phyloP scores from a whole-genome alignment of 2,329 filamentous ascomycete species.

The Fusarium temperatum region DNA sequence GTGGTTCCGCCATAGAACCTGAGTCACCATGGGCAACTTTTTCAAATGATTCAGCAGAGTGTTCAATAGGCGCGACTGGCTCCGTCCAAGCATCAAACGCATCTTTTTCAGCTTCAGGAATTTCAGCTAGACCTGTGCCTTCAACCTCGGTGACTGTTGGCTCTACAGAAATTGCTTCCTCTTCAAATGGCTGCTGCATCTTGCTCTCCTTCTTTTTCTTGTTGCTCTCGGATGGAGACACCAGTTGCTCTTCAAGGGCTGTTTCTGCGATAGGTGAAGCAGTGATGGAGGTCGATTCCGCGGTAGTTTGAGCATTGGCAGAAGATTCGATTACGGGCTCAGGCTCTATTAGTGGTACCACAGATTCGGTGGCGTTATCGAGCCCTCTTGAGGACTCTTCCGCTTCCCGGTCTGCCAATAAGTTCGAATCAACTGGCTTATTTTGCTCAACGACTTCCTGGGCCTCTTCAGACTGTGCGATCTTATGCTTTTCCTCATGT shows the following conservation, averaged over 20 bases:
- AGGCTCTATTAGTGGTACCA: not conserved
- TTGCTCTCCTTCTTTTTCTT: constrained; percentile 43
- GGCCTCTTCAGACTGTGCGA: not conserved
- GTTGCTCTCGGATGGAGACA: constrained; percentile 32
- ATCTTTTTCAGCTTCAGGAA: constrained; percentile 11
- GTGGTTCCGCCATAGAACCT: not conserved
- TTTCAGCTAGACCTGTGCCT: not conserved
- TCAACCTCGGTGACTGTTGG: not conserved
- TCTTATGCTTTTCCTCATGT: not conserved
- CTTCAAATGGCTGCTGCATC: constrained; percentile 8
- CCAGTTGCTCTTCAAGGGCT: not conserved
- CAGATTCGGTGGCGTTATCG: constrained; percentile 3
- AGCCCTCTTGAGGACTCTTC: not conserved
- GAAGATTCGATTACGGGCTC: not conserved
- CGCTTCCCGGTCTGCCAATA: not conserved
- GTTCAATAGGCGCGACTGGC: not conserved
- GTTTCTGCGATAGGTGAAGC: not conserved
- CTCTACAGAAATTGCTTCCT: not conserved
- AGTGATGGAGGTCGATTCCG: constrained; percentile 25
- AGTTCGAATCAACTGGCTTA: not conserved
- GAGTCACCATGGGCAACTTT: not conserved
- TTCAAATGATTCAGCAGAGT: not conserved
- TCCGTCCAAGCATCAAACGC: constrained; percentile 33
- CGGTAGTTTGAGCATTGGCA: not conserved
- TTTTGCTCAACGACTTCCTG: not conserved